Percentiles rank a stretch among this genome's conserved stretches.
phyloP scores from a whole-genome alignment of 352 stramenopile species.

The Phytophthora cactorum region DNA sequence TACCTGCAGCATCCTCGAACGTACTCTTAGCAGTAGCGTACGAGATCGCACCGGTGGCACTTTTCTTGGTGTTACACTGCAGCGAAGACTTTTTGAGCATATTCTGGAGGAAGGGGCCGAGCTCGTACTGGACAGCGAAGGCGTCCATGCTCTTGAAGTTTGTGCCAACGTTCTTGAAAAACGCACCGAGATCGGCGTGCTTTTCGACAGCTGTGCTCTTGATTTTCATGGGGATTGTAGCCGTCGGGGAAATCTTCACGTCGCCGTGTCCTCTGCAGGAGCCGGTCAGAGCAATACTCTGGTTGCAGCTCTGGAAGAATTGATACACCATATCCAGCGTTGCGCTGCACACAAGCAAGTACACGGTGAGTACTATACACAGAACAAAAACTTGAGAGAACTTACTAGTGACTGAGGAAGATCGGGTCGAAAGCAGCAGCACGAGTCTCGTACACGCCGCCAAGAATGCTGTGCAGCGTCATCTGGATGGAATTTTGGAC shows the following conservation, averaged over 20 bases:
- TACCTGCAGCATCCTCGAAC: slow-evolving; percentile 52
- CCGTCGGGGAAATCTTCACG: slow-evolving; percentile 36
- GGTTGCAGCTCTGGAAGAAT: slow-evolving; percentile 66
- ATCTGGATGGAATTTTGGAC: slow-evolving; percentile 51
- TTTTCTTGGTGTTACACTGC: slow-evolving; percentile 44
- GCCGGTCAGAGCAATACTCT: slow-evolving; percentile 41
- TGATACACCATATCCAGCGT: slow-evolving; percentile 70
- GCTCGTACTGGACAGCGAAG: slow-evolving; percentile 64
- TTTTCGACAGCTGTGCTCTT: slow-evolving; percentile 38
- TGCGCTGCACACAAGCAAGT: slow-evolving; percentile 29
- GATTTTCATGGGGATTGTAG: slow-evolving; percentile 44
- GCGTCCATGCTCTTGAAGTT: slow-evolving; percentile 44
- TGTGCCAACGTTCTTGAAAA: slow-evolving; percentile 43
- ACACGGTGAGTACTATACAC: neutral
- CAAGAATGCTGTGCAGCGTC: slow-evolving; percentile 49
- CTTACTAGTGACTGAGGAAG: slow-evolving; percentile 59
- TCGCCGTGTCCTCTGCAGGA: slow-evolving; percentile 32
- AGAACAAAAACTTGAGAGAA: slow-evolving; percentile 3
- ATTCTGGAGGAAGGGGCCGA: slow-evolving; percentile 61
- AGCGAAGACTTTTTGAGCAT: slow-evolving; percentile 63
- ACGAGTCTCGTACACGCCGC: slow-evolving; percentile 48
- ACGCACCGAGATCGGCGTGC: slow-evolving; percentile 31
- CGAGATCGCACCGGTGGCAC: slow-evolving; percentile 36
- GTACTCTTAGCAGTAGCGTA: slow-evolving; percentile 50
- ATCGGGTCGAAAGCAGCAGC: slow-evolving; percentile 53